Conservation (phyloP, 176 grass and related monocot genomes). For the Zea luxurians region DNA sequence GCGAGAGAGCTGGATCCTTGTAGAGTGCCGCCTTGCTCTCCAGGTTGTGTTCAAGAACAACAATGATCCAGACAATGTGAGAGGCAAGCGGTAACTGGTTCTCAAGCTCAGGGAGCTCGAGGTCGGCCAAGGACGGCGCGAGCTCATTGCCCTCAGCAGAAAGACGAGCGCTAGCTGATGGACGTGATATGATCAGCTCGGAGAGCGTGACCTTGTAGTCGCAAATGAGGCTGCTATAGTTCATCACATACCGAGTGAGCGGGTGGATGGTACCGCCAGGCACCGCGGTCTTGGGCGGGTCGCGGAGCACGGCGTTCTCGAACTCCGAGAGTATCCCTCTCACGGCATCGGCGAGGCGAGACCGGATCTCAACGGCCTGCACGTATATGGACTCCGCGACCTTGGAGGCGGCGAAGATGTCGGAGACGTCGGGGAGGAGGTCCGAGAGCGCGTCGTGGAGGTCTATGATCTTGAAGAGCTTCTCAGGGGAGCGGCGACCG, state of each 20-base stretch:
- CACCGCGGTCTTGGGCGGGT: slow-evolving; percentile 65
- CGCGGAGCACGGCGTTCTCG: slow-evolving; percentile 95
- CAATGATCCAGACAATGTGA: slow-evolving; percentile 88
- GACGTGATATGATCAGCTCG: slow-evolving; percentile 65
- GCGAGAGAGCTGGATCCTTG: slow-evolving; percentile 63
- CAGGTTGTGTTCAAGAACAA: slow-evolving; percentile 78
- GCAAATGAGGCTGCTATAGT: slow-evolving; percentile 83
- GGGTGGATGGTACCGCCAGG: slow-evolving; percentile 88
- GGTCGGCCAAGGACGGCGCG: slow-evolving; percentile 43
- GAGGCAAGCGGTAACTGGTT: slow-evolving; percentile 61
- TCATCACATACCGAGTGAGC: slow-evolving; percentile 95
- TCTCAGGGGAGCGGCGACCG: slow-evolving; percentile 88
- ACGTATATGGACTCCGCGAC: slow-evolving; percentile 75
- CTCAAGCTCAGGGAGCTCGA: slow-evolving; percentile 77
- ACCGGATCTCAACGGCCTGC: slow-evolving; percentile 78
- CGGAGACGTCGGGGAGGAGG: slow-evolving; percentile 81
- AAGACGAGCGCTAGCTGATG: slow-evolving; percentile 57
- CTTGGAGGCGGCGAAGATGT: slow-evolving; percentile 71
- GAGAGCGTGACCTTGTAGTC: slow-evolving; percentile 80
- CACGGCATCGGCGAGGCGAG: slow-evolving; percentile 79
- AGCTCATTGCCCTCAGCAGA: slow-evolving; percentile 54
- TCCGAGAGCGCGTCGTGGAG: slow-evolving; percentile 83
- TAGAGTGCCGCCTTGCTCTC: slow-evolving; percentile 76
- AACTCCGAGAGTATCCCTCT: slow-evolving; percentile 94
- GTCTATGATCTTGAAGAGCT: slow-evolving; percentile 95